Percentiles rank a stretch among this genome's conserved stretches.
phyloP scores from a whole-genome alignment of 2,329 filamentous ascomycete species.

The Fusarium keratoplasticum region DNA sequence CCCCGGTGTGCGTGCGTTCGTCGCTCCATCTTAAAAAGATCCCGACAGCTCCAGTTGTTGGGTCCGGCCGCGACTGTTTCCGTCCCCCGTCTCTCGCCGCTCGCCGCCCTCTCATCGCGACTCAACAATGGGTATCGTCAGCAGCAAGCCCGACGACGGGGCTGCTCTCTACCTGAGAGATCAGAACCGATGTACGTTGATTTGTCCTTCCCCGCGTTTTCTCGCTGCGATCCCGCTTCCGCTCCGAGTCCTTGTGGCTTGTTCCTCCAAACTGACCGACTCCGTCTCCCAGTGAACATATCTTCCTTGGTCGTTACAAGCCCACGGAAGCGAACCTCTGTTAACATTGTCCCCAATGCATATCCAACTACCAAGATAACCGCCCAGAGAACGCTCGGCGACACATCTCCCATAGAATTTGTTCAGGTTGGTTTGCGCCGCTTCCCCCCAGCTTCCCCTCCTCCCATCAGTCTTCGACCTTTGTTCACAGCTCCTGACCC shows the following conservation, averaged over 20 bases:
- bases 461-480: constrained; percentile 27
- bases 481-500: constrained; percentile 32
- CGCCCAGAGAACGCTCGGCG: constrained; percentile 77
- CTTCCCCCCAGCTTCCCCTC: constrained; percentile 12
- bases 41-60: constrained; percentile 41
- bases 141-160: constrained; percentile 88
- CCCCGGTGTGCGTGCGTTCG: constrained; percentile 27
- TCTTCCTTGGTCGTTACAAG: constrained; percentile 86
- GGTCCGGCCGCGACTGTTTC: constrained; percentile 31
- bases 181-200: constrained; percentile 84
- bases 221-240: constrained; percentile 13
- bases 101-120: constrained; percentile 33
- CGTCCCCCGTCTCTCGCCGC: constrained; percentile 32
- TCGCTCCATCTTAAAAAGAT: constrained; percentile 43
- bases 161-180: constrained; percentile 86
- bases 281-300: constrained; percentile 77
- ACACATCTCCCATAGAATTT: constrained; percentile 85
- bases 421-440: constrained; percentile 76
- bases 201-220: constrained; percentile 26
- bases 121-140: constrained; percentile 87
- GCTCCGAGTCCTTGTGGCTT: constrained; percentile 27
- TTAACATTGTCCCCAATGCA: constrained; percentile 85
- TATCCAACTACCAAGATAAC: constrained; percentile 85
- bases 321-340: constrained; percentile 78
- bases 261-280: constrained; percentile 33